phyloP scores from a whole-genome alignment of 2,329 filamentous ascomycete genomes.

The Diplodia seriata region DNA sequence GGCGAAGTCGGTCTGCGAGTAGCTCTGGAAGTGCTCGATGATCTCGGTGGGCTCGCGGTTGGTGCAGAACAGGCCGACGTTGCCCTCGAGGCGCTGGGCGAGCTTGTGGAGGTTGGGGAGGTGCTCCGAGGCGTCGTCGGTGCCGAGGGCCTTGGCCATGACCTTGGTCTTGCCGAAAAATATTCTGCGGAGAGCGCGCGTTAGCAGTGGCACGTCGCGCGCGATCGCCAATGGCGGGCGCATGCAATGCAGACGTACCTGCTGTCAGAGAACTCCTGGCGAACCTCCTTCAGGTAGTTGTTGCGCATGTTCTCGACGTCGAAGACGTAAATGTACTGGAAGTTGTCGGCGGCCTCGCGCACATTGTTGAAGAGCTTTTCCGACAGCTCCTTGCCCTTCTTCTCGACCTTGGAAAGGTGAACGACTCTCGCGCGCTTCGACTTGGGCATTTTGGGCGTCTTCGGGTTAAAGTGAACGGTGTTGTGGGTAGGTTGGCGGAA shows the following conservation, averaged over 20 bases:
- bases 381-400: constrained; percentile 92
- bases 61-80: constrained; percentile 90
- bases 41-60: constrained; percentile 74
- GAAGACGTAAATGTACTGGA: constrained; percentile 93
- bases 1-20: constrained; percentile 84
- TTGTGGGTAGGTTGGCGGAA: constrained; percentile 2
- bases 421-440: constrained; percentile 91
- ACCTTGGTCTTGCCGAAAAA: constrained; percentile 99
- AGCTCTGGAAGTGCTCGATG: constrained; percentile 73
- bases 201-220: constrained; percentile 15
- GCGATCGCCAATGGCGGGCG: constrained; percentile 2
- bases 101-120: constrained; percentile 78
- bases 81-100: constrained; percentile 73
- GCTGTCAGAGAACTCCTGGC: constrained; percentile 82
- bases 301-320: constrained; percentile 97
- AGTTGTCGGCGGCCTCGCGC: constrained; percentile 81
- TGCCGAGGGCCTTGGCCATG: constrained; percentile 93
- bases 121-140: constrained; percentile 76
- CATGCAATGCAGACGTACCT: constrained; percentile 63
- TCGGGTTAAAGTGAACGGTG: constrained; percentile 24
- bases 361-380: constrained; percentile 87
- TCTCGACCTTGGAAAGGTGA: constrained; percentile 87
- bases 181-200: constrained; percentile 50
- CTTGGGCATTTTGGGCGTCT: constrained; percentile 76
- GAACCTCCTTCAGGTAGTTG: constrained; percentile 90